Percentiles rank a stretch among this genome's conserved stretches.
Conservation (phyloP, 2,329 filamentous ascomycete genomes). For the Penicillium aurantiogriseum region DNA sequence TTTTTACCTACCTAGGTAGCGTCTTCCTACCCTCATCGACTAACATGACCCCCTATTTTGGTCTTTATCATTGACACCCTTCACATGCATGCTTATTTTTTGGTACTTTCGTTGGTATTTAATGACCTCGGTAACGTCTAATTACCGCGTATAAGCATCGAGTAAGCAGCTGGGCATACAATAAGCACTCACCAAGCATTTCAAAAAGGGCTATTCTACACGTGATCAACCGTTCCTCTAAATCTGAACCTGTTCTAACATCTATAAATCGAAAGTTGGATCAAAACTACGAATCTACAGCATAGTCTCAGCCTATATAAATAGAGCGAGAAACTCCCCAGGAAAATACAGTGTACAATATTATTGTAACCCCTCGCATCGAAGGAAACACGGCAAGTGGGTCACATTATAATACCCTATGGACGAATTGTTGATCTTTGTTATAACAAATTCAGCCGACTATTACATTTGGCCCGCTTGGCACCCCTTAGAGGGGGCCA, state of each 20-base stretch:
- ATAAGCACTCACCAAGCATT: neutral
- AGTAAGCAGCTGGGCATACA: neutral
- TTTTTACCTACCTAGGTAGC: no score
- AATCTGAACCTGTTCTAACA: neutral
- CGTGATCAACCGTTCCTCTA: neutral
- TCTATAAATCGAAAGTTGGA: neutral
- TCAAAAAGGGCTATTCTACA: neutral
- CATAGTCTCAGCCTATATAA: neutral
- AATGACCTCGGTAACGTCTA: neutral
- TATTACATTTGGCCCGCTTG: constrained; percentile 7
- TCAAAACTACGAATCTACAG: neutral
- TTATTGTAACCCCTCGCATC: neutral
- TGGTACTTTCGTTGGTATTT: neutral
- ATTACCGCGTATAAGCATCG: neutral
- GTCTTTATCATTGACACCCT: no score
- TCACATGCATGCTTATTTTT: no score
- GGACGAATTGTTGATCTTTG: neutral
- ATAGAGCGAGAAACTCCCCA: no score
- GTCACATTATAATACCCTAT: neutral
- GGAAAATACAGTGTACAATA: neutral
- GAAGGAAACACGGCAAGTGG: constrained; percentile 4
- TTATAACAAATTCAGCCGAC: neutral
- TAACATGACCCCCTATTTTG: no score
- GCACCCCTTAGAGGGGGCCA: constrained; percentile 6
- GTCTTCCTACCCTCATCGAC: no score